Evolutionary conservation across 768 basidiomycete genomes (phyloP), one percentile per base, ranked within the genome.

Genomic region (Trametes meyenii): DNA sequence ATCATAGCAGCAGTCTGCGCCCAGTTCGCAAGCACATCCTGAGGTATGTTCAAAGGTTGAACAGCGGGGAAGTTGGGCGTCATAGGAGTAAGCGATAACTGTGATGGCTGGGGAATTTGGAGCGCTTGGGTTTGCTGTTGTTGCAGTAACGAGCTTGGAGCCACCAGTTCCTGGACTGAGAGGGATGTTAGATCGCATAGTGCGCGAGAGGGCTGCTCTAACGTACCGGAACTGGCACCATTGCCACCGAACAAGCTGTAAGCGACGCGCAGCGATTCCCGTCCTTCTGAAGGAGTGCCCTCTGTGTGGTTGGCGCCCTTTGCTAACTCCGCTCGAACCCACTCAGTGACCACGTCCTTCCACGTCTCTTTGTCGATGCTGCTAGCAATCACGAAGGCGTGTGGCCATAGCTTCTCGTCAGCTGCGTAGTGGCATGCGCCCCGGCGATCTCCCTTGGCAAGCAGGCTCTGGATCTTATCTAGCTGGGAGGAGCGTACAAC

Each of bases 331-430:
- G 83, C 79, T 36, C 83, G 84, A 38, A 96, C 72, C 69, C 98
- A 99, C 61, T 96, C 92, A 45, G 82, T 84, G 0, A 93, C 90
- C 13, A 89, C 90, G 62, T 94, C 93, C 69, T 91, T 92, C 94
- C 94, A 98, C 2, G 92, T 81, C 29, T 97, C 95, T 67, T 91
- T 92, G 73, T 96, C 96, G 53, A 97, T 83, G 57, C 91, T 89
- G 69, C 92, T 96, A 11, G 96, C 87, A 64, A 99, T 94, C 57
- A 98, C 74, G 84, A 98, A 86, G 2, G 97, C 96, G 73, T 99
- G 97, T 0, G 93, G 87, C 96, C 96, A 99, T 43, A 98, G 74
- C 69, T 85, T 89, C 73, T 94, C 85, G 60, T 96, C 91, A 44
- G 93, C 79, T 2, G 97, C 96, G 71, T 86, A 95, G 60, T 87